Percentiles rank a stretch among this genome's conserved stretches.
phyloP scores from a whole-genome alignment of 2,329 filamentous ascomycete species.

The Ceratocystis cacaofunesta region DNA sequence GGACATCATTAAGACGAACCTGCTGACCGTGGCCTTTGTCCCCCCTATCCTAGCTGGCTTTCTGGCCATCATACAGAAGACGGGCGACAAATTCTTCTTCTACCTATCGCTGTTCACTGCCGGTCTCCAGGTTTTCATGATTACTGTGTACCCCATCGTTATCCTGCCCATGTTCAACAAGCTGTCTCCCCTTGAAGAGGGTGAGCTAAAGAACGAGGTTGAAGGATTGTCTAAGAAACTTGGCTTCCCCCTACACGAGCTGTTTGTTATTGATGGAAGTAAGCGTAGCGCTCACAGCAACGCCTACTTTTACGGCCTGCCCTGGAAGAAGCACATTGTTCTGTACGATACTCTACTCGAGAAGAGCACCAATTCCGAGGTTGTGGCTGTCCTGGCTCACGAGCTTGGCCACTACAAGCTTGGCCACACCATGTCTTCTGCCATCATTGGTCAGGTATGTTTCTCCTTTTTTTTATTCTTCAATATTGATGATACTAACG shows the following conservation, averaged over 20 bases:
- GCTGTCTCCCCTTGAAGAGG: constrained; percentile 77
- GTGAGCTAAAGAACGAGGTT: constrained; percentile 73
- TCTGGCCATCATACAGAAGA: constrained; percentile 85
- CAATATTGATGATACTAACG: constrained; percentile 20
- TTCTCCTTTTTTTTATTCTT: constrained; percentile 62
- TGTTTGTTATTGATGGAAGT: constrained; percentile 88
- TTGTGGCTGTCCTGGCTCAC: constrained; percentile 86
- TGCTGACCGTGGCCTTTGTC: constrained; percentile 63
- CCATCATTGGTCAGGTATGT: constrained; percentile 44
- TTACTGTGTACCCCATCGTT: constrained; percentile 87
- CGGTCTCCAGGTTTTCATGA: constrained; percentile 79
- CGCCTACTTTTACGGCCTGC: constrained; percentile 90
- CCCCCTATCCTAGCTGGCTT: constrained; percentile 84
- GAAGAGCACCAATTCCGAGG: constrained; percentile 82
- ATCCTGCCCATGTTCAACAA: constrained; percentile 98
- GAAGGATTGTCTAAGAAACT: constrained; percentile 71
- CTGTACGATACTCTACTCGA: constrained; percentile 97
- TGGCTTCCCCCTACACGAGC: constrained; percentile 79
- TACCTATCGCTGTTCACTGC: constrained; percentile 93
- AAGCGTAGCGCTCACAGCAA: constrained; percentile 80
- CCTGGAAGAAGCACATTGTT: constrained; percentile 99
- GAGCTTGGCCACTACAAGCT: constrained; percentile 96
- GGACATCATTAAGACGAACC: constrained; percentile 83
- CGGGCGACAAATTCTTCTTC: constrained; percentile 90
- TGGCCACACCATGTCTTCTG: constrained; percentile 56